Evolutionary conservation across 2,329 filamentous ascomycete species (phyloP), one percentile per base, ranked within the genome.

Genomic region (Pestalotiopsis sp.): DNA sequence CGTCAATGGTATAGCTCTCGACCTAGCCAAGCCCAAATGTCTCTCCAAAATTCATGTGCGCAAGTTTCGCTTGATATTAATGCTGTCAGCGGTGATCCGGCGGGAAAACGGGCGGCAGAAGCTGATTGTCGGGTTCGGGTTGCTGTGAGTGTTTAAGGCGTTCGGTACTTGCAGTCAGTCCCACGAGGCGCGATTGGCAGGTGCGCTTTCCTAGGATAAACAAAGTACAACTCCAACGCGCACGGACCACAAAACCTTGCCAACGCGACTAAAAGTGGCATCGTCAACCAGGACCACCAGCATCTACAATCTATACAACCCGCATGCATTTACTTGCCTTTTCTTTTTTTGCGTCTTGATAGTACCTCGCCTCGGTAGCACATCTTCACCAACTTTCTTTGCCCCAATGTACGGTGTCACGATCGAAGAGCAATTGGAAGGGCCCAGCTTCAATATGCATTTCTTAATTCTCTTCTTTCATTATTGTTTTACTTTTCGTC

Each of bases 1-100:
- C 73, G 72, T 74, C 73, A 68, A 74, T 68, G 62, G 11, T 17
- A 27, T 38, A 36, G 25, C 17, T 14, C 23, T 58, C 57, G 36
- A 38, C 20, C 41, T 12, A 31, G 17, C 59, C 27, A 62, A 20
- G 38, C 38, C 27, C 59, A 59, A 13, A 27, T 36, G 11, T 13
- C 23, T 31, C 12, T 56, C 39, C 36, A 39, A 36, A 52, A 58
- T 7, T 9, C 49, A 39, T 38, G 17, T 17, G 49, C 17, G 49
- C 45, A 12, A 39, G 20, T 36, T 27, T 52, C 41, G 39, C 52
- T 45, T 7, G 39, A 41, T 66, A 66, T 39, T n/a, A 27, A 66
- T 66, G 59, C 31, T 20, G 59, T 62, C 59, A 36, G 13, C 38
- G 36, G 17, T 62, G n/a, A 14, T 62, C 20, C 31, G n/a, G 59